phyloP scores from a whole-genome alignment of 805 yeast genomes.

The Jamesozyma rosinii region DNA sequence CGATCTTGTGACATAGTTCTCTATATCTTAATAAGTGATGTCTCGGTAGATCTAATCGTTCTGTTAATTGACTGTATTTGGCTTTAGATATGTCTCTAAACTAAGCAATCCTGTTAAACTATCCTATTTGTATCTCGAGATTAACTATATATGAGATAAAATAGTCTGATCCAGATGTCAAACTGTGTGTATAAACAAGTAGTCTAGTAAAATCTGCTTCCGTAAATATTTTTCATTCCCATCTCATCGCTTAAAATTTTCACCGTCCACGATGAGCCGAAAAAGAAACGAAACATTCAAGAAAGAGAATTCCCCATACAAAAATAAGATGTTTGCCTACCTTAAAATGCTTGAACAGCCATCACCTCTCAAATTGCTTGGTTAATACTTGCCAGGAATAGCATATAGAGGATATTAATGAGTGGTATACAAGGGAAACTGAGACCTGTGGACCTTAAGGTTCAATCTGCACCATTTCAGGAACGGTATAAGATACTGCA shows the following conservation, averaged over 20 bases:
- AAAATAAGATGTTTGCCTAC: too few species aligned
- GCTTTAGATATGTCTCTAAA: neutral
- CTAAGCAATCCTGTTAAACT: neutral
- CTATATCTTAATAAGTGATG: neutral
- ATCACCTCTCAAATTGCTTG: too few species aligned
- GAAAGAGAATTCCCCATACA: too few species aligned
- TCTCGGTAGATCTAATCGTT: neutral
- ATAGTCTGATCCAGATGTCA: neutral
- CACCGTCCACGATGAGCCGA: constrained; percentile 9
- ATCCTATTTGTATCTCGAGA: neutral
- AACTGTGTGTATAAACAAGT: neutral
- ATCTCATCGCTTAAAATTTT: constrained; percentile 18
- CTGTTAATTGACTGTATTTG: neutral
- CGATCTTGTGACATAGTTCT: constrained; percentile 20
- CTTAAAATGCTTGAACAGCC: too few species aligned
- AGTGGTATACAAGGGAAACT: constrained; percentile 2
- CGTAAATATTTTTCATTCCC: constrained; percentile 4
- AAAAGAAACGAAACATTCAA: neutral
- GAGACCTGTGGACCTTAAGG: constrained; percentile 25
- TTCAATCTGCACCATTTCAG: constrained; percentile 26
- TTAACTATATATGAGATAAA: neutral
- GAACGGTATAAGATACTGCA: constrained; percentile 26
- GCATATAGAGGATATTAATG: neutral
- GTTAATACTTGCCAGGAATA: too few species aligned
- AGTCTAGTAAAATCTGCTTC: neutral